A percentile compares a stretch with the other conserved stretches of the same genome.
These are phyloP conservation scores for Sporothrix inflata DNA, from an alignment of 2,329 filamentous ascomycete species.

Conservation along the genomic window DNA sequence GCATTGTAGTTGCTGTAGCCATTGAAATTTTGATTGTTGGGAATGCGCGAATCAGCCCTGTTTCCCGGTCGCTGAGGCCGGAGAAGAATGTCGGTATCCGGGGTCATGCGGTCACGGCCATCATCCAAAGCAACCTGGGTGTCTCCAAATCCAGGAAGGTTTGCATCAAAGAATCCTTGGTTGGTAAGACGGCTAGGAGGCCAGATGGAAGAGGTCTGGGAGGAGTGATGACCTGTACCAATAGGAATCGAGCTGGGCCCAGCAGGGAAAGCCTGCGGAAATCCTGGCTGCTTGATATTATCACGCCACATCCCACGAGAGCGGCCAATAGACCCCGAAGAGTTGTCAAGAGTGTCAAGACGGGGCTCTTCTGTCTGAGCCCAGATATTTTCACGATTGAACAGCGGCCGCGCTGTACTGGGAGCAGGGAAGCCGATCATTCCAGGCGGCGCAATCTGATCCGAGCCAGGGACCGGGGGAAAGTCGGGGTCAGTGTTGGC, in stretches of 20 bases:
- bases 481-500: constrained; percentile 46
- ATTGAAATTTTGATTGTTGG: constrained; percentile 39
- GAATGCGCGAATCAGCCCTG: constrained; percentile 50
- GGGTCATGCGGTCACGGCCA: constrained; percentile 50
- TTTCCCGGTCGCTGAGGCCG: constrained; percentile 52
- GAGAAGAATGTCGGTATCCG: constrained; percentile 54
- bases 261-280: constrained; percentile 38
- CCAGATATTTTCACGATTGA: constrained; percentile 55
- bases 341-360: constrained; percentile 60
- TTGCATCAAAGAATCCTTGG: constrained; percentile 47
- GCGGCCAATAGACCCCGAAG: constrained; percentile 44
- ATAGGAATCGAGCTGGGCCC: constrained; percentile 38
- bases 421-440: constrained; percentile 33
- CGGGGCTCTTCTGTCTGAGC: constrained; percentile 56
- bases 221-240: constrained; percentile 38
- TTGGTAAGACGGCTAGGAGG: constrained; percentile 47
- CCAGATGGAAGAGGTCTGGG: constrained; percentile 52
- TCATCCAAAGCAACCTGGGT: constrained; percentile 45
- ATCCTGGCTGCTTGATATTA: constrained; percentile 48
- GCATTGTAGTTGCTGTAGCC: constrained; percentile 40
- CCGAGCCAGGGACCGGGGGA: constrained; percentile 27
- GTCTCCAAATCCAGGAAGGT: constrained; percentile 38
- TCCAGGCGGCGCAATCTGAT: constrained; percentile 28
- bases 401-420: constrained; percentile 44
- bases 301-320: constrained; percentile 30